Evolutionary conservation across 805 yeast species (phyloP).

Genomic region (Kodamaea fukazawae): DNA sequence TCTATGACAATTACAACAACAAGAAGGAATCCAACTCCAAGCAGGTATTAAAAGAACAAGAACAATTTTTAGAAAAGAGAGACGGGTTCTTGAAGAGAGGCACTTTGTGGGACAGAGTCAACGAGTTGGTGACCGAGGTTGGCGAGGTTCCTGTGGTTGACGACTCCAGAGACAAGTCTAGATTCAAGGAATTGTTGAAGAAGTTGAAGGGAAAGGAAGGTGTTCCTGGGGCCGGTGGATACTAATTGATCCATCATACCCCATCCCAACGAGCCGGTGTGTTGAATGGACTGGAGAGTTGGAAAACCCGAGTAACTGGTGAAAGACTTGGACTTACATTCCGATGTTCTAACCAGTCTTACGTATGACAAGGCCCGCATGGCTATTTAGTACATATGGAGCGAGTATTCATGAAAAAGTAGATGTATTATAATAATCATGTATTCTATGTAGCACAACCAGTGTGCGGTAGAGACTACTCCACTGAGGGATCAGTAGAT

Average conservation of each 20-base stretch:
- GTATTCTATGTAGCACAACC: too few species aligned
- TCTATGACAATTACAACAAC: constrained; percentile 84
- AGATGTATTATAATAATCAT: too few species aligned
- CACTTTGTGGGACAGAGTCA: constrained; percentile 54
- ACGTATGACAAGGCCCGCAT: too few species aligned
- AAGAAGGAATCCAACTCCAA: constrained; percentile 72
- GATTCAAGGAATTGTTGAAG: constrained; percentile 63
- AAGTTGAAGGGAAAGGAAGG: constrained; percentile 65
- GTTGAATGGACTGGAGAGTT: too few species aligned
- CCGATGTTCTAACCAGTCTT: too few species aligned
- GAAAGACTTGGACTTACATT: too few species aligned
- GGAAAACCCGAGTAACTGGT: too few species aligned
- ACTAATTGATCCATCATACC: constrained; percentile 34
- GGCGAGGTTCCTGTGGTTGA: constrained; percentile 39
- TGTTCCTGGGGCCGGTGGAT: constrained; percentile 78
- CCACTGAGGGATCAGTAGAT: too few species aligned
- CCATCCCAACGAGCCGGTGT: background rate
- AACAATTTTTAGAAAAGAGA: constrained; percentile 66
- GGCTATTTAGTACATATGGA: too few species aligned
- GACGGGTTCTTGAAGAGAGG: constrained; percentile 55
- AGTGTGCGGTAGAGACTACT: too few species aligned
- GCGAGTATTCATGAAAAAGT: too few species aligned
- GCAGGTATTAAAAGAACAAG: constrained; percentile 64
- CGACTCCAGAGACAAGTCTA: constrained; percentile 57
- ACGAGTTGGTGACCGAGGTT: constrained; percentile 47